Evolutionary conservation across 192 early-diverging fungal genomes (phyloP), one percentile per base, ranked within the genome.

Genomic region (Entomortierella parvispora): DNA sequence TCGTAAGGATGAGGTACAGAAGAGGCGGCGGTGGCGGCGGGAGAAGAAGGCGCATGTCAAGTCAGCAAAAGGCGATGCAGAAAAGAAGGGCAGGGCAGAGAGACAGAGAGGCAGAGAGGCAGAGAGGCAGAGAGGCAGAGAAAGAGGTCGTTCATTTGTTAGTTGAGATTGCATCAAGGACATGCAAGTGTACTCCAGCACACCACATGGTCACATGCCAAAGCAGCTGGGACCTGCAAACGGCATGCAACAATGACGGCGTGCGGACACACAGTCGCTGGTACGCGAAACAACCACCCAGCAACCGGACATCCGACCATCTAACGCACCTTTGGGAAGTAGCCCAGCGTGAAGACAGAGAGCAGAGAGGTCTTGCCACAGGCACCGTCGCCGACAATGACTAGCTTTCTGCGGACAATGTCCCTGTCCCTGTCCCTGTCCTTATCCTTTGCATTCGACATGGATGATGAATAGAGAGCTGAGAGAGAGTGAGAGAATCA

Each of bases 361-460:
- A 94, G 83, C 53, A 94, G 69, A 26, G 86, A 92, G 22, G 93
- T 94, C 69, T 94, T 94, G 28, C 93, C 92, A 65, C 93, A 93
- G 46, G 92, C 90, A 70, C 93, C 93, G 66, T 94, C 93, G 25
- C 93, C 93, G 20, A 97, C 90, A 64, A 96, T 92, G 57, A 96
- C 94, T 61, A 97, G 84, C 82, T 97, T 97, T 68, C 89, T 78
- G 69, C 90, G 88, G 66, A 90, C 86, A 86, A 71, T 70, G 45
- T 81, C 80, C 58, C 37, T 40, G 12, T 40, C 37, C 12, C 37
- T 40, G 37, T 40, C 5, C 7, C 37, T 40, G 37, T 40, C 12
- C 12, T 77, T 81, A 40, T 71, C 71, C 54, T 68, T 81, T 44
- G 70, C 26, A 14, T 50, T 55, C 5, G 71, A 64, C 71, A 74